Evolutionary conservation across 352 stramenopile genomes (phyloP), one percentile per base, ranked within the genome.

Genomic region (Halophytophthora polymorphica): DNA sequence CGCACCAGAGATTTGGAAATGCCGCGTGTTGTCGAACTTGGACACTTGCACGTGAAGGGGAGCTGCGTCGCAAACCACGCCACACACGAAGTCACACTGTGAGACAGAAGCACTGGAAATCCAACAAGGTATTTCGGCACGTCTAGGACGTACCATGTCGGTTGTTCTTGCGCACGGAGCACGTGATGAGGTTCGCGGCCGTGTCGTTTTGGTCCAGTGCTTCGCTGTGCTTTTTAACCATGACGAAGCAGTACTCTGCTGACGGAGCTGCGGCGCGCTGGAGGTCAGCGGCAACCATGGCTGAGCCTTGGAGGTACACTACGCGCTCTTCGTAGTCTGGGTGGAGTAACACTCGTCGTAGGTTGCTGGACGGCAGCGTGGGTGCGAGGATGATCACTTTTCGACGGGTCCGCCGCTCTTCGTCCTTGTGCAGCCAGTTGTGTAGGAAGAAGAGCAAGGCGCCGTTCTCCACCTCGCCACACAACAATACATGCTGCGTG

Each of bases 11-110:
- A 88, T 86, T 25, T 87, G 72, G 39, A 90, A 72, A 29, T 93
- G 85, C 2, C 68, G 61, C 10, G 81, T 70, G 28, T 88, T 91
- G 46, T 92, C 80, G 17, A 69, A 70, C 51, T 86, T 85, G 38
- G 85, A 86, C 5, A 95, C 74, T 63, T 95, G 80, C 7, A 88
- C 75, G 40, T 87, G 88, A 3, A 95, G 45, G 3, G 73, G 80
- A 7, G 75, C 83, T 73, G 50, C 7, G 45, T 39, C 56, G 19
- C 13, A 52, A 35, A 34, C 19, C 11, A 29, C n/a, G 19, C 23
- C 15, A 45, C 12, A 18, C 19, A 31, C 12, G 19, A 19, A 22
- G 23, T 7, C 6, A 53, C 12, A 10, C 8, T 31, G 35, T 48
- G 34, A 17, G 12, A 21, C 40, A 49, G 41, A 38, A 47, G 11